A percentile compares a stretch with the other conserved stretches of the same genome.
phyloP scores from a whole-genome alignment of 768 basidiomycete genomes.

The Russula foetens region DNA sequence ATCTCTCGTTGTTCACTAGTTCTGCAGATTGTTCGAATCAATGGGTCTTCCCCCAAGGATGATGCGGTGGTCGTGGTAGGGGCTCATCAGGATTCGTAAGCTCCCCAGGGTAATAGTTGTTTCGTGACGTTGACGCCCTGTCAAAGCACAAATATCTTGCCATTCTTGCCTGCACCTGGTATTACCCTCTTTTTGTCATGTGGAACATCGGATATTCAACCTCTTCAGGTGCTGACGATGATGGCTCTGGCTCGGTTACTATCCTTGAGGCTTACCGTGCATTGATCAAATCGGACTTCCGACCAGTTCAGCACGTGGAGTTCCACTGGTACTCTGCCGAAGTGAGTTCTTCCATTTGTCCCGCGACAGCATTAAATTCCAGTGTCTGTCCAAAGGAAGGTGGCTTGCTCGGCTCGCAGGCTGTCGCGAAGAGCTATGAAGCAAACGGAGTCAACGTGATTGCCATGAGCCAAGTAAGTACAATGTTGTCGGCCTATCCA shows the following conservation, averaged over 20 bases:
- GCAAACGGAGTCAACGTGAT: constrained; percentile 53
- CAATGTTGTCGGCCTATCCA: not conserved
- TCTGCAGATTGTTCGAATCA: constrained; percentile 62
- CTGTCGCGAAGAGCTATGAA: constrained; percentile 73
- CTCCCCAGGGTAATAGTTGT: constrained; percentile 3
- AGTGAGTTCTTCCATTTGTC: constrained; percentile 30
- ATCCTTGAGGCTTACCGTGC: constrained; percentile 72
- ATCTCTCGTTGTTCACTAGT: not conserved
- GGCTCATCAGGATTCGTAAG: constrained; percentile 78
- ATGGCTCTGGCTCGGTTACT: constrained; percentile 60
- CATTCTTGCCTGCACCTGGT: constrained; percentile 74
- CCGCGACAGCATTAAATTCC: not conserved
- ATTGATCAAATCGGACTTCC: constrained; percentile 60
- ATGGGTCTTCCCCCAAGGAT: constrained; percentile 56
- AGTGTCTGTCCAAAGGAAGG: constrained; percentile 45
- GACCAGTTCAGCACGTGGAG: constrained; percentile 56
- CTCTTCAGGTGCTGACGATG: constrained; percentile 56
- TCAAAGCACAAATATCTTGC: constrained; percentile 64
- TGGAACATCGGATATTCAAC: constrained; percentile 3
- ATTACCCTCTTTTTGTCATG: not conserved
- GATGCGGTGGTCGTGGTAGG: constrained; percentile 60
- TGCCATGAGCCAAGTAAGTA: constrained; percentile 72
- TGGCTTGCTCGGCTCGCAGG: constrained; percentile 84
- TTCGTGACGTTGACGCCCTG: constrained; percentile 1
- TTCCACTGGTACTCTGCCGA: constrained; percentile 86